Conservation (phyloP, 768 basidiomycete species). For the Auriscalpium vulgare region DNA sequence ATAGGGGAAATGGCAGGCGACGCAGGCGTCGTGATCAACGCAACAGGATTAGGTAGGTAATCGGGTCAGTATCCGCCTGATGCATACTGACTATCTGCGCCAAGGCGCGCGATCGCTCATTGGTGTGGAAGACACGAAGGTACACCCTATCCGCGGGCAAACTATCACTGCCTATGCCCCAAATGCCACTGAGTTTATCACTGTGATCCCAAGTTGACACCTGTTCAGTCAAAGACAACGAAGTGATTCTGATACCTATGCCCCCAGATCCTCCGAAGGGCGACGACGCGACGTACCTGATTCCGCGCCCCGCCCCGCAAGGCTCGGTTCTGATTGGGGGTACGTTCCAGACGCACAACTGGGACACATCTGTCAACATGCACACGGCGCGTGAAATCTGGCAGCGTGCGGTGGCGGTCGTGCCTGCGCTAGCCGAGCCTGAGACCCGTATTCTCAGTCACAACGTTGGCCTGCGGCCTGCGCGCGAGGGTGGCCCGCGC, state of each 20-base stretch:
- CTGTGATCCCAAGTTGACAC: not conserved
- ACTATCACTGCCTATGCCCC: constrained; percentile 71
- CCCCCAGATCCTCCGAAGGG: not conserved
- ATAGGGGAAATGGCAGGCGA: constrained; percentile 31
- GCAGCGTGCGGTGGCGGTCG: constrained; percentile 33
- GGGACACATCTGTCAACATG: constrained; percentile 42
- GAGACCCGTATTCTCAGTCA: constrained; percentile 39
- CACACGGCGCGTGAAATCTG: constrained; percentile 37
- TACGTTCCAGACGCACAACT: constrained; percentile 40
- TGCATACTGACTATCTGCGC: not conserved
- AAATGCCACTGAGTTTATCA: constrained; percentile 37
- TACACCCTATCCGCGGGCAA: constrained; percentile 81
- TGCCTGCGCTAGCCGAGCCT: constrained; percentile 26
- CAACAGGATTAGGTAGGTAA: constrained; percentile 42
- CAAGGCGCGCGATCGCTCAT: constrained; percentile 63
- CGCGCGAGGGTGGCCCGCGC: constrained; percentile 45
- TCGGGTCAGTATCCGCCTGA: not conserved
- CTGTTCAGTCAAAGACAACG: not conserved
- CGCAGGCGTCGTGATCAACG: constrained; percentile 44
- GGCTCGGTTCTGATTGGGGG: constrained; percentile 50
- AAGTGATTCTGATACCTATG: not conserved
- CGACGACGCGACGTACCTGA: constrained; percentile 45
- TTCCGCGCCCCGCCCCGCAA: constrained; percentile 45
- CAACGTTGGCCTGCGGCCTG: constrained; percentile 54
- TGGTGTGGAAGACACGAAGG: constrained; percentile 69